Evolutionary conservation across 441 rosid species (phyloP).

Genomic region (Populus tomentosa): DNA sequence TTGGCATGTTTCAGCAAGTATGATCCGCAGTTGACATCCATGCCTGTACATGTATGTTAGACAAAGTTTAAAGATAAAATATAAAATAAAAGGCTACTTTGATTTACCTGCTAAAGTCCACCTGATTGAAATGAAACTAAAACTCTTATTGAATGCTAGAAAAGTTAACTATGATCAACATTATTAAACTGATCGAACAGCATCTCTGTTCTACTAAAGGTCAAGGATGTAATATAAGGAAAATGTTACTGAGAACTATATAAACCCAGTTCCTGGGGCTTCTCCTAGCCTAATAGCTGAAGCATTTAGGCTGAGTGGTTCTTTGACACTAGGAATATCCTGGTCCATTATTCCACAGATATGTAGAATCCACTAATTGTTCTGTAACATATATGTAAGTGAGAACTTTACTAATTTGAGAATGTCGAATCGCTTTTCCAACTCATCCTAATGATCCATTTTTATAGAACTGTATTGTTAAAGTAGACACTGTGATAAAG

Average conservation of each 20-base stretch:
- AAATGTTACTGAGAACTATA: neutral
- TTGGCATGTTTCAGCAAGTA: slow-evolving; percentile 62
- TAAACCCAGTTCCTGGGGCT: neutral
- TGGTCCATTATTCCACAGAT: no score
- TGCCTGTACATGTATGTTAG: slow-evolving; percentile 36
- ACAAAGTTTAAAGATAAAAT: neutral
- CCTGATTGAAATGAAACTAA: neutral
- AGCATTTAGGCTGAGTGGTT: neutral
- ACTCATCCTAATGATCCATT: no score
- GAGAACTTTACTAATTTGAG: no score
- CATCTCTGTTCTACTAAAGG: neutral
- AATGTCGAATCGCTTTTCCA: no score
- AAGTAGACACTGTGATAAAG: neutral
- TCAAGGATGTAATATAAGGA: neutral
- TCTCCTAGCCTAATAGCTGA: neutral
- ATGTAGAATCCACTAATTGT: no score
- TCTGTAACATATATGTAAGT: no score
- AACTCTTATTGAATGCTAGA: neutral
- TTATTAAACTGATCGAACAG: neutral
- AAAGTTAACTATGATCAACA: neutral
- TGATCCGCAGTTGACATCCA: slow-evolving; percentile 89
- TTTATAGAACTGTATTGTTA: neutral
- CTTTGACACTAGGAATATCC: no score
- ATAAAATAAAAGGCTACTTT: neutral
- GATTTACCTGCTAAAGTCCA: neutral